Base-by-base conservation (phyloP, 148 eudicot genomes). In the Limonium bicolor region DNA sequence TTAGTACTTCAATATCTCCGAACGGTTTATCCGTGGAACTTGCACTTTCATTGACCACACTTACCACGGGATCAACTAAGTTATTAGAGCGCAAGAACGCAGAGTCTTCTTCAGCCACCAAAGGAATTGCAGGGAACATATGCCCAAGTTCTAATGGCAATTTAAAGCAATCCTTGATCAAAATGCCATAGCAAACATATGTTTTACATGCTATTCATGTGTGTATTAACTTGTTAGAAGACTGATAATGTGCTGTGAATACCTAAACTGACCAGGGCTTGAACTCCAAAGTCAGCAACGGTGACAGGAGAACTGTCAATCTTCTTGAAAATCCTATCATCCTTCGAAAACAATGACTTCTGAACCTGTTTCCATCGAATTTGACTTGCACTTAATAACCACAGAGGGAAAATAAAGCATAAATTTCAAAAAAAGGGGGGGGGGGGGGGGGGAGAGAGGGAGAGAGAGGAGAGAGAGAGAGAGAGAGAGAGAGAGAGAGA, bases 101-200 rank as follows among this genome's bases (percentile, higher is more conserved):
- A 8, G 99, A 90, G 58, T 90, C 99, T 67, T 90, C 99, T 66
- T 90, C 99, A 54, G 99, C 99, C 65, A 90, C 99, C 77, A 90
- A 49, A 26, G 99, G 99, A 57, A 90, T 80, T 16, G 58, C 62
- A 20, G 99, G 99, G 48, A 84, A 80, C 12, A 64, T 25, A 30
- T 66, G 72, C 25, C 73, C 49, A 40, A 90, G 63, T 71, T 90
- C 97, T 90, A 75, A 25, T 41, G 51, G 38, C 35, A 47, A 38
- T n/a, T n/a, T n/a, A 50, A 43, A 8, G 13, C 11, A 30, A 33
- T 27, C 23, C 5, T 48, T n/a, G 16, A n/a, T 33, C 36, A 50
- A 10, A 19, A 48, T n/a, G 2, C 1, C 5, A 5, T 46, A 5
- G 12, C 20, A 1, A 27, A 26, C 35, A 9, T 18, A 27, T 1